phyloP scores from a whole-genome alignment of 305 asterid species.

The Solanum aculeatissimum region DNA sequence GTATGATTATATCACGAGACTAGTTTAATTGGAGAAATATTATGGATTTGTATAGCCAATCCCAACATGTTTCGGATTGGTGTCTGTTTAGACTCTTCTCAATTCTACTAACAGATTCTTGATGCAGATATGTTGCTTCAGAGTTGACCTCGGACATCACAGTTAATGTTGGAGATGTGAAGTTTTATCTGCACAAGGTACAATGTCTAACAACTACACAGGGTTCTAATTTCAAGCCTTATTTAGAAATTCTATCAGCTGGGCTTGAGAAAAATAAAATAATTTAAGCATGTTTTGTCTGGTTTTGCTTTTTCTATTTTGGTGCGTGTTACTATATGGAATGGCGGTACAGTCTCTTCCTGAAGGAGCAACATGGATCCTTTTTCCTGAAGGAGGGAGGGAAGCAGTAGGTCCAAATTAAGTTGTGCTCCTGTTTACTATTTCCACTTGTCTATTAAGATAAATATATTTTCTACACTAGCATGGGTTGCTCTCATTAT shows the following conservation, averaged over 20 bases:
- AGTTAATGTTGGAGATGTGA: slow-evolving; percentile 50
- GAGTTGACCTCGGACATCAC: slow-evolving; percentile 78
- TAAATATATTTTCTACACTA: not conserved
- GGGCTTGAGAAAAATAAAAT: not conserved
- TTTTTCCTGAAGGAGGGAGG: not conserved
- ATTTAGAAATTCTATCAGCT: not conserved
- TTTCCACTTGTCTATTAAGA: not conserved
- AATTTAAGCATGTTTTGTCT: not conserved
- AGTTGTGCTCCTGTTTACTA: not conserved
- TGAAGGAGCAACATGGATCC: not conserved
- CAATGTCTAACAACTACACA: not conserved
- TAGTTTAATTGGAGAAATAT: not conserved
- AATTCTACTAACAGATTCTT: not conserved
- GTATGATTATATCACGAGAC: not conserved
- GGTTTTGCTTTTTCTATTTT: not conserved
- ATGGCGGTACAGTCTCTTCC: not conserved
- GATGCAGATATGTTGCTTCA: slow-evolving; percentile 70
- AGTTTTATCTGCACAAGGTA: slow-evolving; percentile 95
- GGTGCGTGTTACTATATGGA: not conserved
- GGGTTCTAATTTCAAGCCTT: not conserved
- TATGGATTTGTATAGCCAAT: not conserved
- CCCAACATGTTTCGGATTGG: not conserved
- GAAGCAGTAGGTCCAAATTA: not conserved
- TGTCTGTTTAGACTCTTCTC: not conserved
- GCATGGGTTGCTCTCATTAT: not conserved